phyloP scores from a whole-genome alignment of 2,329 filamentous ascomycete species.

The Alternaria ventricosa region DNA sequence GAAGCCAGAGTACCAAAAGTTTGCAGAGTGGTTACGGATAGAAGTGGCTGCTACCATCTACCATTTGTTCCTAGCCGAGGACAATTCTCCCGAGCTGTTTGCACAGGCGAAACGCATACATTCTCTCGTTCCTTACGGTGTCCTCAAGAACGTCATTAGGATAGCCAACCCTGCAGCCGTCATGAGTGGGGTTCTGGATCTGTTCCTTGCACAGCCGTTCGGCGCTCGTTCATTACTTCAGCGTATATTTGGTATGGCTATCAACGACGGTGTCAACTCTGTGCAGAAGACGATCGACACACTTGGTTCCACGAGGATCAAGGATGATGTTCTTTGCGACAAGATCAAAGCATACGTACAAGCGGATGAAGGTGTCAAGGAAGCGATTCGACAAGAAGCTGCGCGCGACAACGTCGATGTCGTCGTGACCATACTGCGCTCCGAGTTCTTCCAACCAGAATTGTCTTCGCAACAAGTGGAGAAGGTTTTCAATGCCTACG shows the following conservation, averaged over 20 bases:
- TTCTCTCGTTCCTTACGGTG: conserved; percentile 88
- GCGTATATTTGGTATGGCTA: conserved; percentile 88
- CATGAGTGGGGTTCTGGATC: conserved; percentile 92
- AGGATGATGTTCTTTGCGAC: conserved; percentile 76
- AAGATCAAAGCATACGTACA: conserved; percentile 85
- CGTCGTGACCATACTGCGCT: conserved; percentile 82
- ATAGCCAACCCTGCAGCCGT: conserved; percentile 96
- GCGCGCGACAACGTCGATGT: conserved; percentile 77
- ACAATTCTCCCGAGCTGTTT: conserved; percentile 96
- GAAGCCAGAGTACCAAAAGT: conserved; percentile 95
- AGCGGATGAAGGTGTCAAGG: conserved; percentile 76
- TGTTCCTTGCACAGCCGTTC: conserved; percentile 95
- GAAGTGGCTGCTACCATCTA: conserved; percentile 97
- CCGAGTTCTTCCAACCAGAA: conserved; percentile 75
- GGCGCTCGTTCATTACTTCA: conserved; percentile 89
- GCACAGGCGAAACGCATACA: conserved; percentile 94
- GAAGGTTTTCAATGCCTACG: conserved; percentile 90
- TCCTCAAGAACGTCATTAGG: conserved; percentile 95
- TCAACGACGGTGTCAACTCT: conserved; percentile 86
- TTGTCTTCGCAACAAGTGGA: conserved; percentile 78
- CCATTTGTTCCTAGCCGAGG: conserved; percentile 94
- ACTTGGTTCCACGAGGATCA: conserved; percentile 73
- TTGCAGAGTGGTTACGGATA: conserved; percentile 96
- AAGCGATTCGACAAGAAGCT: conserved; percentile 75
- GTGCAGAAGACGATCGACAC: conserved; percentile 88